Evolutionary conservation across 2,329 filamentous ascomycete species (phyloP).

Genomic region (Shiraia bambusicola): DNA sequence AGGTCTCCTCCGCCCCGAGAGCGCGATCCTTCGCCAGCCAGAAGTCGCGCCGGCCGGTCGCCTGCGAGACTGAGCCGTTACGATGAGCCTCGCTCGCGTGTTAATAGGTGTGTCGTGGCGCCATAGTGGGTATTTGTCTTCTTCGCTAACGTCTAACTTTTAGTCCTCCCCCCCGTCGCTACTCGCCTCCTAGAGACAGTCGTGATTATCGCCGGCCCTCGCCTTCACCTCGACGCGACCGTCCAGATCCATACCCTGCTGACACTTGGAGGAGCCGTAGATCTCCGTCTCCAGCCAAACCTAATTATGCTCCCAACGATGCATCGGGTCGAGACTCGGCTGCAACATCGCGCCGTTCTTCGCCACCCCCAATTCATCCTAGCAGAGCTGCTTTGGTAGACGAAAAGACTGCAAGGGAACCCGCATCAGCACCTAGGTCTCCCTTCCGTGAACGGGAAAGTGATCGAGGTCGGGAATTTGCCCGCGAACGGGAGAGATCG

Average conservation of each 20-base stretch:
- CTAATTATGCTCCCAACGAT: conserved; percentile 47
- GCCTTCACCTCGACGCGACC: conserved; percentile 54
- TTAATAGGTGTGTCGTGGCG: conserved; percentile 43
- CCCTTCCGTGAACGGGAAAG: conserved; percentile 41
- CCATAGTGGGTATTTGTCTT: too few species aligned
- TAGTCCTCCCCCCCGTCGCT: conserved; percentile 42
- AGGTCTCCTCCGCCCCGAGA: conserved; percentile 49
- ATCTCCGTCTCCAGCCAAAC: conserved; percentile 53
- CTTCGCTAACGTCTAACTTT: conserved; percentile 7
- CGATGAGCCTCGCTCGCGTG: conserved; percentile 49
- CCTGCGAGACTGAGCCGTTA: conserved; percentile 45
- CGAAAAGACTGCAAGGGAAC: conserved; percentile 26
- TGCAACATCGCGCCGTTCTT: conserved; percentile 62
- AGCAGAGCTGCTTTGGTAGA: conserved; percentile 52
- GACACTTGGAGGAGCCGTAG: conserved; percentile 55
- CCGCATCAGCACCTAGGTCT: conserved; percentile 37
- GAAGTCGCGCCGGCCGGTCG: conserved; percentile 50
- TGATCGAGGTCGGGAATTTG: conserved; percentile 28
- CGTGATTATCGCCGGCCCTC: conserved; percentile 57
- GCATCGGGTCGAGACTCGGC: conserved; percentile 57
- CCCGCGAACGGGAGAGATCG: conserved; percentile 34
- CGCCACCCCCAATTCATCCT: conserved; percentile 57
- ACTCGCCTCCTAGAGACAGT: conserved; percentile 47
- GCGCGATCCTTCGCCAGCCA: conserved; percentile 50
- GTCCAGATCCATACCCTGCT: conserved; percentile 50